Conservation (phyloP, 2,329 filamentous ascomycete species). For the Annulohypoxylon truncatum region DNA sequence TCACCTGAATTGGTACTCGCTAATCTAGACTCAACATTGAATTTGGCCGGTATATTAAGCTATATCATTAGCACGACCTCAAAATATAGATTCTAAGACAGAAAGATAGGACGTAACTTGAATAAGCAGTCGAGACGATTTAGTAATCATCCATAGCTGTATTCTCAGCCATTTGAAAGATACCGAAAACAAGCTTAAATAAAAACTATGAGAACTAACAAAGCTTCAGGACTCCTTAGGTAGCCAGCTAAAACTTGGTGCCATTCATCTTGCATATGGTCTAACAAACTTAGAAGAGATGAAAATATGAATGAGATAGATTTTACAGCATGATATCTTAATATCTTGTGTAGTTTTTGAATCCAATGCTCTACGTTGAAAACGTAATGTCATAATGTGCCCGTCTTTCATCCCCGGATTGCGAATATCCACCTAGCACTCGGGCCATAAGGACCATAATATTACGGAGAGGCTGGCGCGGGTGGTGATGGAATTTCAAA, state of each 20-base stretch:
- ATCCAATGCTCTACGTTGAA: not conserved
- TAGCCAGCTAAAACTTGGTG: not conserved
- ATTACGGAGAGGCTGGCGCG: constrained; percentile 26
- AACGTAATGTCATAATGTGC: constrained; percentile 10
- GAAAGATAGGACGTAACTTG: not conserved
- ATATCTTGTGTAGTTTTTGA: not conserved
- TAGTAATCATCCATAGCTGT: not conserved
- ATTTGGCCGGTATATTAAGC: not conserved
- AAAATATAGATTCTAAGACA: not conserved
- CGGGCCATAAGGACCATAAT: constrained; percentile 8
- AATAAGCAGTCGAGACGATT: no score
- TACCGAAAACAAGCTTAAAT: not conserved
- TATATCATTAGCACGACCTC: not conserved
- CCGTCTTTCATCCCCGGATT: constrained; percentile 4
- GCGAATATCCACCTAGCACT: constrained; percentile 4
- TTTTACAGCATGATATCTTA: not conserved
- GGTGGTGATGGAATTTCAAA: constrained; percentile 23
- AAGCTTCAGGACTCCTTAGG: not conserved
- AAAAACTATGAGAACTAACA: not conserved
- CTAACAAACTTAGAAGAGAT: constrained; percentile 22
- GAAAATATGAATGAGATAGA: constrained; percentile 1
- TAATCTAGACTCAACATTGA: not conserved
- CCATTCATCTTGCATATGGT: not conserved
- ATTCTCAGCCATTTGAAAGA: not conserved
- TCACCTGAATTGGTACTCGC: not conserved